A percentile compares a stretch with the other conserved stretches of the same genome.
Conservation (phyloP, 371 early-diverging fungal genomes). For the Dipsacomyces acuminosporus region DNA sequence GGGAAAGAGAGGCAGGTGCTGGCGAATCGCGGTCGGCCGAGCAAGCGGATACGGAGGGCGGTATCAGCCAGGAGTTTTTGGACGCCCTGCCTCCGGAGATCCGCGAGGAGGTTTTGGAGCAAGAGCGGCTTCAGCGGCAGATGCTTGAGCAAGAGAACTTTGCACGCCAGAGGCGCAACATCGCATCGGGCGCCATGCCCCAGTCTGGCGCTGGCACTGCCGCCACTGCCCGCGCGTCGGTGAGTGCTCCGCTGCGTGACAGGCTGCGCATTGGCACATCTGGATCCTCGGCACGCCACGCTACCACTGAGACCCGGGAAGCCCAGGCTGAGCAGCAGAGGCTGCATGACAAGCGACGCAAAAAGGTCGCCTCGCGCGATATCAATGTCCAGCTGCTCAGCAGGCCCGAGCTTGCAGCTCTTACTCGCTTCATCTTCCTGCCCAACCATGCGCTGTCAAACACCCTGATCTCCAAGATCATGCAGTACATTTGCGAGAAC, state of each 20-base stretch:
- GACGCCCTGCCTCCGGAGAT: constrained; percentile 94
- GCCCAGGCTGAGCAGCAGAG: constrained; percentile 14
- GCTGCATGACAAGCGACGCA: constrained; percentile 34
- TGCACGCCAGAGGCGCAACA: constrained; percentile 7
- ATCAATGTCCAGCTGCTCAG: constrained; percentile 79
- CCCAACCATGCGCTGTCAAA: constrained; percentile 60
- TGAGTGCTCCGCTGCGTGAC: constrained; percentile 16
- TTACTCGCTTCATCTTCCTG: constrained; percentile 68
- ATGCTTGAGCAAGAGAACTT: constrained; percentile 31
- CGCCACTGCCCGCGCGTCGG: background rate
- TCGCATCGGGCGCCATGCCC: background rate
- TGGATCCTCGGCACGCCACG: background rate
- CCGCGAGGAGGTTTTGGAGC: constrained; percentile 84
- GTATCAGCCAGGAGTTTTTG: constrained; percentile 66
- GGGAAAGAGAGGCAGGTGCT: background rate
- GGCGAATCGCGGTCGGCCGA: background rate
- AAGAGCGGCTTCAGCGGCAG: constrained; percentile 54
- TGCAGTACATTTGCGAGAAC: constrained; percentile 89
- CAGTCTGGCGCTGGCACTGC: too few species aligned
- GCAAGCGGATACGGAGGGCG: background rate
- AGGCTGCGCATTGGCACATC: constrained; percentile 23
- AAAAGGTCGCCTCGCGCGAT: constrained; percentile 46
- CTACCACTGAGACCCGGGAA: background rate
- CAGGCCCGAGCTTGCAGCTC: constrained; percentile 69
- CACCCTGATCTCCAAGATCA: constrained; percentile 61